phyloP scores from a whole-genome alignment of 306 rosid species.

The Gleditsia sinensis region DNA sequence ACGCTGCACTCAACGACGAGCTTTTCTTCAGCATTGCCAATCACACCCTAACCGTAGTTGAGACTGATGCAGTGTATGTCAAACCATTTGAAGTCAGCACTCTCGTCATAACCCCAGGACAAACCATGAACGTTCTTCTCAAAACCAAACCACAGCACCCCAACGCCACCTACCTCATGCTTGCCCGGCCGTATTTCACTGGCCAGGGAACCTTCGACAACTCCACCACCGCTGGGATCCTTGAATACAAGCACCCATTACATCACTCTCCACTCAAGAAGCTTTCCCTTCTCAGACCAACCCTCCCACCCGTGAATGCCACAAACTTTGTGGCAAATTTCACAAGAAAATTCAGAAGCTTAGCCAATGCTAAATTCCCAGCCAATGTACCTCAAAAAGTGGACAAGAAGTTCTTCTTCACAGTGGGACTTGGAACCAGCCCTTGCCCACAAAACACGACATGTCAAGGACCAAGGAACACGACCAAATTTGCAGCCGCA shows the following conservation, averaged over 20 bases:
- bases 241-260: conserved; percentile 53
- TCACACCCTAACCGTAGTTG: conserved; percentile 72
- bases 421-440: conserved; percentile 71
- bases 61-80: conserved; percentile 70
- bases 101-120: conserved; percentile 68
- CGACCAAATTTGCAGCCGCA: conserved; percentile 63
- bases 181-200: conserved; percentile 62
- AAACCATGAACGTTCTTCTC: conserved; percentile 72
- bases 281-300: conserved; percentile 50
- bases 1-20: conserved; percentile 91
- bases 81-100: conserved; percentile 64
- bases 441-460: conserved; percentile 76
- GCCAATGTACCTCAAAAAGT: conserved; percentile 65
- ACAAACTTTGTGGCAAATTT: conserved; percentile 64
- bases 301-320: conserved; percentile 69
- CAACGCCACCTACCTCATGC: conserved; percentile 66
- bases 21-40: conserved; percentile 79
- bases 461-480: conserved; percentile 80
- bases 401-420: conserved; percentile 62
- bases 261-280: neutral
- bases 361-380: conserved; percentile 59
- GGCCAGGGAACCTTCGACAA: conserved; percentile 72
- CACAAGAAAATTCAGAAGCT: conserved; percentile 49
- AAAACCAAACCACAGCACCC: conserved; percentile 56
- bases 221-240: conserved; percentile 68